Conservation (phyloP, 169 alveolate species). For the Plasmodium falciparum region DNA sequence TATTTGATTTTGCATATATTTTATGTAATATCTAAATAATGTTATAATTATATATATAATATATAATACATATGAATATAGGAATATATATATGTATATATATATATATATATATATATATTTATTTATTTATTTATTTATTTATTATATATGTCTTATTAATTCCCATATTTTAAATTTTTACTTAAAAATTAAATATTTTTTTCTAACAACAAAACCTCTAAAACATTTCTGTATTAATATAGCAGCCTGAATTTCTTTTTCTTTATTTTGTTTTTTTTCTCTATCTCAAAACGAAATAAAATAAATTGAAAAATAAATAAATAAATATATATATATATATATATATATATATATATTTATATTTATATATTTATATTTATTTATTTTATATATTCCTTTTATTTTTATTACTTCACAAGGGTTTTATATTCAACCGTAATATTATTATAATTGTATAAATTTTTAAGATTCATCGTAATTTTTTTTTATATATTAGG, state of each 20-base stretch:
- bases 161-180: background rate
- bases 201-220: conserved; percentile 32
- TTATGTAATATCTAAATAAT: conserved; percentile 24
- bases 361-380: background rate
- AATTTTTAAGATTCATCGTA: conserved; percentile 29
- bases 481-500: background rate
- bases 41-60: too few relatives aligned
- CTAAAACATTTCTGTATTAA: conserved; percentile 46
- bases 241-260: conserved; percentile 44
- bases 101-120: background rate
- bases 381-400: too few relatives aligned
- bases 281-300: conserved; percentile 20
- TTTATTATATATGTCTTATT: too few relatives aligned
- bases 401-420: conserved; percentile 20
- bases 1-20: conserved; percentile 11
- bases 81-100: background rate
- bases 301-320: background rate
- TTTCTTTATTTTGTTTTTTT: conserved; percentile 28
- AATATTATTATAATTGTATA: conserved; percentile 7
- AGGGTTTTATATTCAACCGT: conserved; percentile 36
- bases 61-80: background rate
- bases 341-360: background rate
- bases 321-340: background rate
- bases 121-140: background rate
- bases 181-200: conserved; percentile 53